Base-by-base conservation (phyloP, 306 rosid species). In the Urtica urens region DNA sequence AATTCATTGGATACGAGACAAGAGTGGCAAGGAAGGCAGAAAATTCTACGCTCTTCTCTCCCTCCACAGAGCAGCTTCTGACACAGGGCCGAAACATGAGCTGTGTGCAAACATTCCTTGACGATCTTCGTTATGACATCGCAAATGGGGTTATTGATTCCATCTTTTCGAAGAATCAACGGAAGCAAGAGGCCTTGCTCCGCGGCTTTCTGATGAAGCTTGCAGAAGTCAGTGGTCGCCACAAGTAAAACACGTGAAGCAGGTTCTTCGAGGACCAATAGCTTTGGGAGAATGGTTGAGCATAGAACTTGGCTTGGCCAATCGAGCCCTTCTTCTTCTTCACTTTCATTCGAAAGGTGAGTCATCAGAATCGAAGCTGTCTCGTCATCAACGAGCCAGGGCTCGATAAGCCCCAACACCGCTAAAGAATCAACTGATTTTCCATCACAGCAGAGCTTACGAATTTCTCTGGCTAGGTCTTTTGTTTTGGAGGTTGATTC, bases 241-340 rank as follows among this genome's bases (percentile, higher is more conserved):
- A 56, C 39, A 47, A 60, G 26, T 35, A 71, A 51, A 18, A 65
- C 60, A 14, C 72, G 62, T 9, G 72, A 46, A 26, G 72, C 69
- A 13, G 68, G 69, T 38, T 43, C 58, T 50, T 71, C 58, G 23
- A 71, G 69, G 9, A 51, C 26, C 35, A 65, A 46, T 13, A 65
- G 22, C 49, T 71, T 71, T 24, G 72, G 77, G 14, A 65, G 65
- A 58, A 71, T 43, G 41, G 66, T 19, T 11, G 72, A 65, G 58
- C 72, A 59, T 21, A 71, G 48, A 65, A 65, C 77, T 22, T 65
- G 68, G 58, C 72, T 60, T 3, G 65, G 65, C 68, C 72, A 65
- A 43, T 18, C 17, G 23, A 56, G 39, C 54, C n/a, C n/a, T n/a
- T n/a, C n/a, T n/a, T 44, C 65, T 15, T 71, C 62, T 35, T 71